Conservation (phyloP, 306 rosid species). For the Malus domestica region DNA sequence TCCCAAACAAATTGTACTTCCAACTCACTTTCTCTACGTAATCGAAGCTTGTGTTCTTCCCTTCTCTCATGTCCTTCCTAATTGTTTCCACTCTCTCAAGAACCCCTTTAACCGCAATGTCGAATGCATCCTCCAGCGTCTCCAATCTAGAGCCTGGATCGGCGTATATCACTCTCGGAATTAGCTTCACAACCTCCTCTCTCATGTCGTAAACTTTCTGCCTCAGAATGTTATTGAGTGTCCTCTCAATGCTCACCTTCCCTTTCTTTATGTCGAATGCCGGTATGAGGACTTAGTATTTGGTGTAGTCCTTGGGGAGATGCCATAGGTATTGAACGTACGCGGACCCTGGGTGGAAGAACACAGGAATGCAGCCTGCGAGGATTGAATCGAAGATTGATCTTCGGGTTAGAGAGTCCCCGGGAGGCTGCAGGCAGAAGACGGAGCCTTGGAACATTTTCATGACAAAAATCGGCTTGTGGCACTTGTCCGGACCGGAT, state of each 20-base stretch:
- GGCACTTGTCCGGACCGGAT: constrained; percentile 26
- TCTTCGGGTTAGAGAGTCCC: constrained; percentile 41
- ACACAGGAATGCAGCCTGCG: constrained; percentile 47
- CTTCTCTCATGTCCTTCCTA: constrained; percentile 21
- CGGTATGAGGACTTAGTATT: constrained; percentile 29
- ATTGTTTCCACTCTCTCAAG: constrained; percentile 27
- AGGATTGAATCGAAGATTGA: constrained; percentile 41
- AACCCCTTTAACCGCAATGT: constrained; percentile 31
- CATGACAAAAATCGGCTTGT: constrained; percentile 33
- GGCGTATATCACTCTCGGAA: constrained; percentile 33
- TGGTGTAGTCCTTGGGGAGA: constrained; percentile 24
- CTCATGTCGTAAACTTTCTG: constrained; percentile 27
- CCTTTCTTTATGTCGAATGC: constrained; percentile 10
- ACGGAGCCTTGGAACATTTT: constrained; percentile 36
- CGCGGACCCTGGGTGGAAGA: constrained; percentile 46
- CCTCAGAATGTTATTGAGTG: constrained; percentile 15
- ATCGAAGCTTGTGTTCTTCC: constrained; percentile 19
- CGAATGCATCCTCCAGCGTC: constrained; percentile 40
- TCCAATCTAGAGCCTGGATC: constrained; percentile 27
- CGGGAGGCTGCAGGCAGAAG: constrained; percentile 48
- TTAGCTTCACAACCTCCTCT: constrained; percentile 24
- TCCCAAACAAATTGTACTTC: constrained; percentile 28
- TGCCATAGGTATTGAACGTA: constrained; percentile 43
- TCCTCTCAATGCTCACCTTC: constrained; percentile 24
- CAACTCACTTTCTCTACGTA: constrained; percentile 25